Evolutionary conservation across 2,329 filamentous ascomycete species (phyloP), one percentile per base, ranked within the genome.

Genomic region (Fusarium sp.): DNA sequence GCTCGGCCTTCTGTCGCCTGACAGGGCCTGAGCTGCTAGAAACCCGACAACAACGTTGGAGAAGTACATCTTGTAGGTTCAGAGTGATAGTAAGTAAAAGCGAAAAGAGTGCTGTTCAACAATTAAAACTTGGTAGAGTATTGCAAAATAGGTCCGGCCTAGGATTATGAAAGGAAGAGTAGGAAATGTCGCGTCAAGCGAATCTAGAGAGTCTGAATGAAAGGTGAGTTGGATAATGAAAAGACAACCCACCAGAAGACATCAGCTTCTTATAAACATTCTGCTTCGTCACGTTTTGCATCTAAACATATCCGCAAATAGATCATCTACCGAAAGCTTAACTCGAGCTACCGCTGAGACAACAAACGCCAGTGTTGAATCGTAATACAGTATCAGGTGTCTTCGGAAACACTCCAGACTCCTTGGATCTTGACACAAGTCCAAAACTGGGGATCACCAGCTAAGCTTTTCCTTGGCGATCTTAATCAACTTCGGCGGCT

Each of bases 401-500:
- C 46, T 26, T 46, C 45, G 35, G 33, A 14, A 45, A 35, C 19
- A n/a, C 11, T 5, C 30, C 30, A 22, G 26, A n/a, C 13, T 35
- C 17, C 35, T 17, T n/a, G 24, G 9, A 22, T 13, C 35, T 44
- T 52, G 41, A 47, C 19, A 45, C 30, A 53, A 30, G 41, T 59
- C 33, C 28, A n/a, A 64, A 48, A 33, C 37, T 39, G 41, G 9
- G 35, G 61, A 65, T 64, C 35, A 37, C 17, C 32, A 24, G 30
- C 47, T 17, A 63, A 63, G 60, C 60, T 63, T 63, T 62, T 32
- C 35, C 58, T 63, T 49, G 58, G 60, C 60, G 44, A 44, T 30
- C 17, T 37, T 37, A 5, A 19, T n/a, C 17, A 33, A 33, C 14
- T 33, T 15, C 13, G 30, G 14, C 30, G 13, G 30, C 30, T 15